Conservation (phyloP, 2,329 filamentous ascomycete genomes). For the Talaromyces atroroseus region DNA sequence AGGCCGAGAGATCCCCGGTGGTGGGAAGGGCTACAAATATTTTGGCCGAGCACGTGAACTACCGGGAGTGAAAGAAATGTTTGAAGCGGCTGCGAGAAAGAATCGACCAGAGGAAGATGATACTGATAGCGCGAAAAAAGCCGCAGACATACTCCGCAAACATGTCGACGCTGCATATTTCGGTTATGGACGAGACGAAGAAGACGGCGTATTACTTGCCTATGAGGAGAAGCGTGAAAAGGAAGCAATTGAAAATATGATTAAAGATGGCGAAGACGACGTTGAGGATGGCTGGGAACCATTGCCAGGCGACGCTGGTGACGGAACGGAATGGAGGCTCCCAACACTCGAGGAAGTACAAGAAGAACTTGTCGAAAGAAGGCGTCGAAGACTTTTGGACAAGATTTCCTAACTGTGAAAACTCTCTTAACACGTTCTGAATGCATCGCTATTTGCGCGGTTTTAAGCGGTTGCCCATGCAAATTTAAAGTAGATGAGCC, state of each 20-base stretch:
- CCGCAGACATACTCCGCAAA: constrained; percentile 46
- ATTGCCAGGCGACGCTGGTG: constrained; percentile 78
- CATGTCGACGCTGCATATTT: constrained; percentile 93
- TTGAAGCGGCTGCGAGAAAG: constrained; percentile 66
- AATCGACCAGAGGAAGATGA: constrained; percentile 61
- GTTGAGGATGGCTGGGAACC: constrained; percentile 71
- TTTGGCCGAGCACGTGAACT: constrained; percentile 86
- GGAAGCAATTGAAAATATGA: constrained; percentile 67
- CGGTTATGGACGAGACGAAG: constrained; percentile 87
- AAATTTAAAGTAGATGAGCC: not conserved
- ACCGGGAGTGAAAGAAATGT: constrained; percentile 93
- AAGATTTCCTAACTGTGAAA: constrained; percentile 54
- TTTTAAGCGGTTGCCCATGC: not conserved
- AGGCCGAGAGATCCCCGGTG: constrained; percentile 62
- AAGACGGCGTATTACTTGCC: constrained; percentile 71
- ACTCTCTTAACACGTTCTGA: not conserved
- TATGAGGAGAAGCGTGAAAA: constrained; percentile 82
- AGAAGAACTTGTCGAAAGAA: constrained; percentile 80
- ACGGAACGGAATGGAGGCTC: constrained; percentile 75
- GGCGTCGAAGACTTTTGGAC: constrained; percentile 76
- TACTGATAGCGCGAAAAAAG: constrained; percentile 52
- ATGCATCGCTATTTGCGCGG: not conserved
- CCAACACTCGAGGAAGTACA: constrained; percentile 91
- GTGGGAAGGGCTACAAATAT: constrained; percentile 88
- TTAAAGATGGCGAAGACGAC: constrained; percentile 53